A percentile compares a stretch with the other conserved stretches of the same genome.
Conservation (phyloP, 2,329 filamentous ascomycete genomes). For the Blumeriella jaapii region DNA sequence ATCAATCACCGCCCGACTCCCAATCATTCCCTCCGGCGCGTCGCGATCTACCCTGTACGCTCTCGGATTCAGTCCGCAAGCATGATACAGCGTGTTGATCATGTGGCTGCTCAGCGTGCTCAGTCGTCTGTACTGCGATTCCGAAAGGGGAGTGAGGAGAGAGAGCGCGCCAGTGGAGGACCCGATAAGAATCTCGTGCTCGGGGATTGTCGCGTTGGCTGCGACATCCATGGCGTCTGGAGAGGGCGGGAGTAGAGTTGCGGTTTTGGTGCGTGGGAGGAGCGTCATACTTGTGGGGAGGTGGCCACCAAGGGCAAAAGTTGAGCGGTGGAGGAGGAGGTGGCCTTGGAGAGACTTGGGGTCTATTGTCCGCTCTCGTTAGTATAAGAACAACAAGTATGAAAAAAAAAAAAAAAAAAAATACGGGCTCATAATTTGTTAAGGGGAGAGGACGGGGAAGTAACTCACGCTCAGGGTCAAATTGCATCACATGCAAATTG, state of each 20-base stretch:
- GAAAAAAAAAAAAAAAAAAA: too few relatives aligned
- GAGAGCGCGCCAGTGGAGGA: slow-evolving; percentile 66
- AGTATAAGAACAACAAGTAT: too few relatives aligned
- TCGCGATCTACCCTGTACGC: slow-evolving; percentile 58
- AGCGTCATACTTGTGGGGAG: slow-evolving; percentile 64
- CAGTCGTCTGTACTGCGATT: slow-evolving; percentile 73
- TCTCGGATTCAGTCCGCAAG: slow-evolving; percentile 73
- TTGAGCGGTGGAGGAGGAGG: slow-evolving; percentile 73
- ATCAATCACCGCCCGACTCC: slow-evolving; percentile 48
- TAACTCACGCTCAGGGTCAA: slow-evolving; percentile 79
- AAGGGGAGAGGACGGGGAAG: background rate
- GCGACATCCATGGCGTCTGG: slow-evolving; percentile 25
- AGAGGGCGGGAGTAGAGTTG: slow-evolving; percentile 35
- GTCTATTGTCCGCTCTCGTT: too few relatives aligned
- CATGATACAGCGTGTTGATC: slow-evolving; percentile 60
- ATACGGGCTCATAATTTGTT: background rate
- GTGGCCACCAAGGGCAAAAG: slow-evolving; percentile 77
- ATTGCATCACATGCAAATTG: slow-evolving; percentile 81
- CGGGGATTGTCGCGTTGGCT: slow-evolving; percentile 26
- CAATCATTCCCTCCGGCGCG: slow-evolving; percentile 32
- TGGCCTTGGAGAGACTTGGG: slow-evolving; percentile 87
- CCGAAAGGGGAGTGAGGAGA: slow-evolving; percentile 64
- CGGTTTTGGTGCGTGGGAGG: slow-evolving; percentile 52
- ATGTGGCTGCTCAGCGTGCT: slow-evolving; percentile 73
- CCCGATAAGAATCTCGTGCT: slow-evolving; percentile 51